phyloP scores from a whole-genome alignment of 306 rosid species.

The Acacia crassicarpa region DNA sequence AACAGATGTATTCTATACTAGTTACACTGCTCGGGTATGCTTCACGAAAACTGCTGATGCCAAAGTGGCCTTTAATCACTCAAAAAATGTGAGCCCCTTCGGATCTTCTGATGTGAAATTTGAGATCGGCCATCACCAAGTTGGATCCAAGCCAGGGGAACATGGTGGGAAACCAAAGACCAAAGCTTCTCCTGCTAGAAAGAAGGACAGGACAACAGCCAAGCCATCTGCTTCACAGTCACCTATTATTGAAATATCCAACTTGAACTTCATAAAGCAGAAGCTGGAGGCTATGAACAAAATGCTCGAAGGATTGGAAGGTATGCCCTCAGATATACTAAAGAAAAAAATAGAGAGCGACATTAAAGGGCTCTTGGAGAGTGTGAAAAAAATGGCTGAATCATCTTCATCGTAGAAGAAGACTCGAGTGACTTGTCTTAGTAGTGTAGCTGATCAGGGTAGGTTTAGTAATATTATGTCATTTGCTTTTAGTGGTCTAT shows the following conservation, averaged over 20 bases:
- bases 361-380: conserved; percentile 60
- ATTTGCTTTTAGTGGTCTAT: conserved; percentile 22
- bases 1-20: conserved; percentile 55
- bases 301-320: conserved; percentile 51
- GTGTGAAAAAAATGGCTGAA: conserved; percentile 58
- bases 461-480: conserved; percentile 37
- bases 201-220: conserved; percentile 30
- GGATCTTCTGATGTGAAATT: conserved; percentile 45
- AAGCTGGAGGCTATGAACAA: conserved; percentile 57
- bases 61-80: conserved; percentile 48
- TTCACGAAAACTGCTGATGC: conserved; percentile 58
- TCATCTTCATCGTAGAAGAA: conserved; percentile 41
- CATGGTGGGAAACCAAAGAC: conserved; percentile 38
- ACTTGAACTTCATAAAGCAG: conserved; percentile 43
- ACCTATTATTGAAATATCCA: conserved; percentile 37
- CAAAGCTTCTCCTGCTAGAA: conserved; percentile 30
- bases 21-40: conserved; percentile 60
- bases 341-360: conserved; percentile 50
- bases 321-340: conserved; percentile 27
- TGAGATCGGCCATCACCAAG: conserved; percentile 38
- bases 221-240: conserved; percentile 30
- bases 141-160: conserved; percentile 44
- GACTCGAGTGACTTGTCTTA: conserved; percentile 15
- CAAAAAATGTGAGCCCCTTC: conserved; percentile 57
- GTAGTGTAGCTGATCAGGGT: conserved; percentile 28